Evolutionary conservation across 176 grass and related monocot species (phyloP).

Genomic region (Paspalum notatum): DNA sequence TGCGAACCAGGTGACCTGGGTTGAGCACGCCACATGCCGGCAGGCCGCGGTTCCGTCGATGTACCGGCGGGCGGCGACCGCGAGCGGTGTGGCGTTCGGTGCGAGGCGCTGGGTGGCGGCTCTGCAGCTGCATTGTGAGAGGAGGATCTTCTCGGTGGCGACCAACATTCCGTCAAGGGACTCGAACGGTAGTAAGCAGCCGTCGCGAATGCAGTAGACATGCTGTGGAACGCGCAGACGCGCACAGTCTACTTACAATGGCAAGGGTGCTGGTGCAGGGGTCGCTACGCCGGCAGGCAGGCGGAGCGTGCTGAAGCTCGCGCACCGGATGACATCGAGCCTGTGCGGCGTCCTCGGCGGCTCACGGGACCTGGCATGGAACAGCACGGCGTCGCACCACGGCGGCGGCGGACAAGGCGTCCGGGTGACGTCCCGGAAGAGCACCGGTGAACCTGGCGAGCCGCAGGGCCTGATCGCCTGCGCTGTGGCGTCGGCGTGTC

Average conservation of each 20-base stretch:
- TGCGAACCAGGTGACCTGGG: slow-evolving; percentile 60
- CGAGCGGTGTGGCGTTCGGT: slow-evolving; percentile 68
- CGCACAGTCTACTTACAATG: too few relatives aligned
- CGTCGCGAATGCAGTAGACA: too few relatives aligned
- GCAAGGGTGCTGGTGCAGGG: slow-evolving; percentile 30
- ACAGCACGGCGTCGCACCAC: slow-evolving; percentile 22
- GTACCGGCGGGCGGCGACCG: slow-evolving; percentile 50
- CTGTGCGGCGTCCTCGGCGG: slow-evolving; percentile 57
- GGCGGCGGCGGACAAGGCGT: slow-evolving; percentile 42
- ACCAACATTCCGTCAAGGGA: slow-evolving; percentile 78
- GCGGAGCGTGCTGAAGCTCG: slow-evolving; percentile 81
- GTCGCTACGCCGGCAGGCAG: slow-evolving; percentile 72
- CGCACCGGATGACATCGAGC: slow-evolving; percentile 66
- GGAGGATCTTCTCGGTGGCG: slow-evolving; percentile 77
- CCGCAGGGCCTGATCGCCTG: slow-evolving; percentile 65
- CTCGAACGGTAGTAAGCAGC: slow-evolving; percentile 62
- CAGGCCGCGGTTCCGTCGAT: slow-evolving; percentile 41
- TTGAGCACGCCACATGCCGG: slow-evolving; percentile 71
- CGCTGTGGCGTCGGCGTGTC: slow-evolving; percentile 63
- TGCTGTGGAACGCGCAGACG: too few relatives aligned
- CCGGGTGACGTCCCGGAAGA: slow-evolving; percentile 51
- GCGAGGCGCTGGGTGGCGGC: slow-evolving; percentile 78
- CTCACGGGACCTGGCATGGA: slow-evolving; percentile 51
- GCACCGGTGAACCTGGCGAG: slow-evolving; percentile 64
- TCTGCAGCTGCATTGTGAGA: slow-evolving; percentile 77